Evolutionary conservation across 2,329 filamentous ascomycete species (phyloP), one percentile per base, ranked within the genome.

Genomic region (Pleurostoma richardsiae): DNA sequence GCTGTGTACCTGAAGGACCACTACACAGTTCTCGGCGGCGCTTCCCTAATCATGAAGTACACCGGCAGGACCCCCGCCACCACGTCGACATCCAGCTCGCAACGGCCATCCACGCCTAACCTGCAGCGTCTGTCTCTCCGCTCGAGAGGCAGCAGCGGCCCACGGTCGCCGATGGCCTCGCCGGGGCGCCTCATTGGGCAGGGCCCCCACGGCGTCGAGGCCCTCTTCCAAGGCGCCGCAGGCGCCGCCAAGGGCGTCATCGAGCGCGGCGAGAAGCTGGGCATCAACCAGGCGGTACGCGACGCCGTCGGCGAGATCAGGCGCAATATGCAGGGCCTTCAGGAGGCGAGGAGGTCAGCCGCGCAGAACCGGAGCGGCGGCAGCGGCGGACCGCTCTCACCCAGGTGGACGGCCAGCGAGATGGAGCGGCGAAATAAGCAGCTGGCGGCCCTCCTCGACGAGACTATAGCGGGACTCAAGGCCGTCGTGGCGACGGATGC

Each of bases 241-340:
- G 85, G 84, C 11, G 88, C 88, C 4, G 86, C 88, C 26, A 88
- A 85, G 59, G 83, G 82, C 44, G 82, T 92, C 11, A 71, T 90
- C 31, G 83, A 88, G 56, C 77, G 81, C 30, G 79, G 88, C 44
- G 86, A 91, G 63, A 85, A 82, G 58, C 81, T 90, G 51, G 87
- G 87, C 5, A 85, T 94, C 47, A 90, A 90, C 59, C 85, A 87
- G 62, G 87, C 85, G 0, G 82, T 94, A 5, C 79, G 88, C n/a
- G 87, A 88, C 54, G 88, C 88, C 19, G 79, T 94, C 59, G 85
- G 83, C 6, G 89, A 95, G 64, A 85, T 92, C 43, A 80, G 80
- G 49, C 86, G 86, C 57, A 90, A 90, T 54, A 80, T 91, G 54
- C 79, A 86, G 57, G 78, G 77, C 30, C 72, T 86, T 30, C 84